A percentile compares a stretch with the other conserved stretches of the same genome.
phyloP scores from a whole-genome alignment of 2,329 filamentous ascomycete genomes.

The Acarospora socialis region DNA sequence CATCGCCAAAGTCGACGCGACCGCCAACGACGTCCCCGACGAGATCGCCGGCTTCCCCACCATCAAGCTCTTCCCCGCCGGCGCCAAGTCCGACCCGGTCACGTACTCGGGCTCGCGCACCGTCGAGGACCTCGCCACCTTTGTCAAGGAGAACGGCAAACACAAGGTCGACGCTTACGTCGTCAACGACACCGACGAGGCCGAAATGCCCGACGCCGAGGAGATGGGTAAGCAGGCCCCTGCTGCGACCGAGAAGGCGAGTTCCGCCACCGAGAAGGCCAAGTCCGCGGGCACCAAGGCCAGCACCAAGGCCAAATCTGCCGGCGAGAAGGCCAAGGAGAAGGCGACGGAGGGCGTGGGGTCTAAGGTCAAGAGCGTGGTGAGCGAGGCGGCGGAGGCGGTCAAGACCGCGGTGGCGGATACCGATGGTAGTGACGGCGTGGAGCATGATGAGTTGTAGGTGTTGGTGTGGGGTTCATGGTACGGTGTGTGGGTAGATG shows the following conservation, averaged over 20 bases:
- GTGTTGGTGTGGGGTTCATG: not conserved
- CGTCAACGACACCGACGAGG: conserved; percentile 38
- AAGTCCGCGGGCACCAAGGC: not conserved
- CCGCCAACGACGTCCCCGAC: conserved; percentile 88
- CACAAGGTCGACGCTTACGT: conserved; percentile 58
- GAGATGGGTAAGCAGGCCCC: conserved; percentile 17
- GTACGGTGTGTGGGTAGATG: too few relatives aligned
- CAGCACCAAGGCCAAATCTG: too few relatives aligned
- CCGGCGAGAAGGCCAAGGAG: conserved; percentile 3
- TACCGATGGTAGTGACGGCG: conserved; percentile 6
- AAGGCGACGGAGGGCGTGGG: not conserved
- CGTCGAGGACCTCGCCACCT: conserved; percentile 78
- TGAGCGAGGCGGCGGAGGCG: conserved; percentile 10
- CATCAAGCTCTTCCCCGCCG: conserved; percentile 94
- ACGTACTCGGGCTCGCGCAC: conserved; percentile 82
- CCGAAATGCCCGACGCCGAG: conserved; percentile 20
- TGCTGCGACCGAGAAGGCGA: conserved; percentile 14
- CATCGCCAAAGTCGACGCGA: conserved; percentile 88
- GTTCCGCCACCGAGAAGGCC: not conserved
- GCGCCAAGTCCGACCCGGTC: conserved; percentile 68
- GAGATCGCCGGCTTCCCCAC: conserved; percentile 97
- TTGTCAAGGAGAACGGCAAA: conserved; percentile 91
- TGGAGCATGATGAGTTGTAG: conserved; percentile 14
- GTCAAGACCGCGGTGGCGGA: conserved; percentile 10
- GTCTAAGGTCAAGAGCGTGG: conserved; percentile 8